Evolutionary conservation across 306 rosid genomes (phyloP).

Genomic region (Acacia acuminata): DNA sequence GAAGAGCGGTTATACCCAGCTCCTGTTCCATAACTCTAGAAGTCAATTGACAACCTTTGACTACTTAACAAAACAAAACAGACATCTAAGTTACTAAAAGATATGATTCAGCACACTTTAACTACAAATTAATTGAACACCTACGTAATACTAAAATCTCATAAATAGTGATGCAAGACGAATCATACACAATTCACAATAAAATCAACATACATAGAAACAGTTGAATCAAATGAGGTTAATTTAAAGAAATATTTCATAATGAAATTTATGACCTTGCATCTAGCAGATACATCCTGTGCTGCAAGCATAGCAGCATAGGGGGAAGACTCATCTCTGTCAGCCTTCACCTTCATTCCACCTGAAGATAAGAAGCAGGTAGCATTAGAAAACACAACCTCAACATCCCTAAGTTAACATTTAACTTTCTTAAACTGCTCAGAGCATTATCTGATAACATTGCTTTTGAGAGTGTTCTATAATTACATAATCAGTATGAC

Average conservation of each 20-base stretch:
- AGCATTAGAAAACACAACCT: background rate
- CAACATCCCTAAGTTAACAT: background rate
- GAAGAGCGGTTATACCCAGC: slow-evolving; percentile 77
- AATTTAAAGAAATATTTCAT: background rate
- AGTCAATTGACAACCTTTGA: background rate
- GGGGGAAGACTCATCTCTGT: slow-evolving; percentile 83
- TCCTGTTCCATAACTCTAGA: slow-evolving; percentile 43
- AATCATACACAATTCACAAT: background rate
- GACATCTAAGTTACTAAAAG: background rate
- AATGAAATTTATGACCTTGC: slow-evolving; percentile 55
- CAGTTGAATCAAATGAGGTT: background rate
- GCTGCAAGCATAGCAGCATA: slow-evolving; percentile 96
- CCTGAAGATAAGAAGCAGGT: slow-evolving; percentile 37
- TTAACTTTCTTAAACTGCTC: too few species aligned
- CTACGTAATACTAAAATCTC: background rate
- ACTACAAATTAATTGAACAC: background rate
- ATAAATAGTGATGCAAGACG: background rate
- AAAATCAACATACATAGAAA: background rate
- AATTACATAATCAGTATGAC: background rate
- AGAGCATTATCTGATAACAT: background rate
- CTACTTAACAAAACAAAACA: background rate
- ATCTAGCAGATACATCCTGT: slow-evolving; percentile 79
- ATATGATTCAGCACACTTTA: background rate
- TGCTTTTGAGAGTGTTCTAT: background rate
- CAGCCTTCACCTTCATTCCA: slow-evolving; percentile 93